Base-by-base conservation (phyloP, 2,329 filamentous ascomycete species). In the Hortaea werneckii region DNA sequence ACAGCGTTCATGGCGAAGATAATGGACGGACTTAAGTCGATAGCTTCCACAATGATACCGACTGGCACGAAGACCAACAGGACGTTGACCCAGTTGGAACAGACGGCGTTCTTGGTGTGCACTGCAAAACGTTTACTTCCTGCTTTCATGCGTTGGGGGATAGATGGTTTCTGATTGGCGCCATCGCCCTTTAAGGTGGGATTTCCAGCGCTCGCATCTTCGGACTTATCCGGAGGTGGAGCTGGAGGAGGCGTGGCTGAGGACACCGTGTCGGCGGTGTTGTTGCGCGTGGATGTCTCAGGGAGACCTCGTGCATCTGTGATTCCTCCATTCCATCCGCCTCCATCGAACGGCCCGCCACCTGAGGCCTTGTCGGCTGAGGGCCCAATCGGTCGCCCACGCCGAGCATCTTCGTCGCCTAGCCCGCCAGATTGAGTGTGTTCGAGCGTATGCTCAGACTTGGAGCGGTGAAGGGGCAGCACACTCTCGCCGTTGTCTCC, bases 51-150 rank as follows among this genome's bases (percentile, higher is more conserved):
- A 48, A 74, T 74, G 57, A 92, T 89, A 56, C 85, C 86, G 44
- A 85, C 73, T 6, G 85, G 86, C 29, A 90, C 85, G 59, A 88
- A 88, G 45, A 89, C 67, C 51, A 90, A 71, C 54, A 90, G 70
- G 45, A 87, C 58, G 62, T 92, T 90, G 69, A 90, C 71, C 77
- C 82, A 87, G 70, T 81, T 87, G 61, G 85, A 79, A 38, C 80
- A 75, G 51, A 89, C 57, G 58, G 71, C 71, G 80, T 79, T 61
- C 69, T 74, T 73, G 45, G 67, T 67, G 54, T 74, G 71, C 32
- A 72, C 74, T 53, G 73, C 66, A 62, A 81, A 78, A 59, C 70
- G 66, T 52, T 69, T 67, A 20, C 67, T 68, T 49, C 72, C 70
- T 54, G 73, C 65, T 51, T 65, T 71, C 54, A 77, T 68, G 55